Evolutionary conservation across 805 yeast species (phyloP), one percentile per base, ranked within the genome.

Genomic region (Candida wancherniae): DNA sequence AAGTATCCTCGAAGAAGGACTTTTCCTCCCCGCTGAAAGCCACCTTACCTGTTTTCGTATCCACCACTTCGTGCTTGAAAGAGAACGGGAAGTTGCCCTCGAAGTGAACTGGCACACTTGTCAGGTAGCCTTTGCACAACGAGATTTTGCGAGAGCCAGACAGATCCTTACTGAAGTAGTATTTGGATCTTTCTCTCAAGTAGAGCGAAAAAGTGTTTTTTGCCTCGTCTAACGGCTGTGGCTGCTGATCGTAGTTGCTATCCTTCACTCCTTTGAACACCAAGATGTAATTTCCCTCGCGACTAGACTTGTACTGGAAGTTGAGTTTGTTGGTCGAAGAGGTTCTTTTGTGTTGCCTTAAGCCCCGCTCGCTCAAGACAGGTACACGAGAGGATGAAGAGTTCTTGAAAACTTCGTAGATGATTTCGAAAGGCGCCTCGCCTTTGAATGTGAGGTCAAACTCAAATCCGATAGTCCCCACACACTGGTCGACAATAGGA

Each of bases 401-500:
- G 43, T 61, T 44, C 34, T 75, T 73, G 46, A 74, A 82, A 9
- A 80, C 76, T 25, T 71, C 69, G 38, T 80, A 79, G 23, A 67
- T 71, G 15, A 86, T 67, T 33, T 69, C 69, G 59, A 82, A 92
- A 1, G 97, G 97, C 0, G 95, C 83, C 17, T 78, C 73, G 11
- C 98, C 97, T 4, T 71, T 61, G 30, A 81, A 65, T 1, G 69
- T 57, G 36, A 88, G 66, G 29, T 80, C 84, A 37, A 87, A 76
- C 15, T 64, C 63, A 44, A 67, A 75, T 0, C 97, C 98, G 6
- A 86, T 79, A 26, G 87, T 85, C 0, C 98, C 98, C 18, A 92
- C 83, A 61, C 99, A 92, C 28, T 81, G 75, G 48, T 90, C 97
- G 15, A 76, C 65, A 3, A 90, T 75, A 3, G 90, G 76, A 9